phyloP scores from a whole-genome alignment of 2,329 filamentous ascomycete genomes.

The Aspergillus quadrilineatus region DNA sequence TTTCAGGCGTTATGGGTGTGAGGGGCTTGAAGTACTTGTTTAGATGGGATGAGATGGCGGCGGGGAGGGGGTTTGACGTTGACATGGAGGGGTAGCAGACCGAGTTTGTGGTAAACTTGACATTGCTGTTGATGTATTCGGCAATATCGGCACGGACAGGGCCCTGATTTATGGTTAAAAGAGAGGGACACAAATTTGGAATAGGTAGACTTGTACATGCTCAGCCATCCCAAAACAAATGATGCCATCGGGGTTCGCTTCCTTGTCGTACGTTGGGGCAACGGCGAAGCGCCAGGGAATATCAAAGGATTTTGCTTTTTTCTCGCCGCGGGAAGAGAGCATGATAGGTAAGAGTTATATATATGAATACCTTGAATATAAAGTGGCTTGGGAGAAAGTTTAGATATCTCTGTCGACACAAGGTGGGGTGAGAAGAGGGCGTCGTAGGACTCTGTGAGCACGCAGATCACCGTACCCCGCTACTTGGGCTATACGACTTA shows the following conservation, averaged over 20 bases:
- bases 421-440: not conserved
- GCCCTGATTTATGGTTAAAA: constrained; percentile 25
- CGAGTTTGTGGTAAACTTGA: constrained; percentile 33
- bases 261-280: constrained; percentile 27
- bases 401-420: not conserved
- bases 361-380: not conserved
- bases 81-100: constrained; percentile 45
- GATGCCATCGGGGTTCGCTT: constrained; percentile 32
- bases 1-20: constrained; percentile 31
- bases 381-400: not conserved
- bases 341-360: constrained; percentile 13
- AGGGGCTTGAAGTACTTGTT: constrained; percentile 43
- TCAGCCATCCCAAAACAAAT: constrained; percentile 40
- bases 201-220: constrained; percentile 29
- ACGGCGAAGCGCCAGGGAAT: constrained; percentile 31
- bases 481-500: not conserved
- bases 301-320: constrained; percentile 22
- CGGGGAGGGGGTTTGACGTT: constrained; percentile 36
- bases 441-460: not conserved
- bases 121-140: constrained; percentile 41
- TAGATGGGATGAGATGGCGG: constrained; percentile 43
- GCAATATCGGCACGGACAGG: constrained; percentile 40
- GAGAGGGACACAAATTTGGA: not conserved
- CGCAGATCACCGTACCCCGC: not conserved
- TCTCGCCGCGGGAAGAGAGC: constrained; percentile 30